Percentiles rank a stretch among this genome's conserved stretches.
These are phyloP conservation scores for Ceratocystis eucalypticola DNA, from an alignment of 2,329 filamentous ascomycete genomes.

Conservation along the genomic window DNA sequence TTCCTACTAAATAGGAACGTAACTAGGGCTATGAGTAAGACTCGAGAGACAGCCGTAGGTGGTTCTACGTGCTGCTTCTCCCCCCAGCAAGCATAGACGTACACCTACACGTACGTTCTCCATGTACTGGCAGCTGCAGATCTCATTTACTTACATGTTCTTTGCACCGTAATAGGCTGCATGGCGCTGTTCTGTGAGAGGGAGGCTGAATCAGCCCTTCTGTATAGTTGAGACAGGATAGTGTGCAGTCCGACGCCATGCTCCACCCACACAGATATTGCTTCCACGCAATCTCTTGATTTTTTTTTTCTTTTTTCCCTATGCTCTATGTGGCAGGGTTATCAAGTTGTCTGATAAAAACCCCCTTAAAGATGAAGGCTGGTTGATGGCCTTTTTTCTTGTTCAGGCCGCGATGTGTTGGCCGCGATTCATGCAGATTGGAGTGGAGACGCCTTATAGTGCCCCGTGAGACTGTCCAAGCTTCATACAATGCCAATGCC, in stretches of 20 bases:
- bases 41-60: neutral
- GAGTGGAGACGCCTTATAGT: neutral
- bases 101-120: neutral
- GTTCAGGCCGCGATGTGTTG: conserved; percentile 2
- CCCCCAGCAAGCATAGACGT: neutral
- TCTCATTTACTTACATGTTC: neutral
- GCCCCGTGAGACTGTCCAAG: conserved; percentile 1
- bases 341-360: neutral
- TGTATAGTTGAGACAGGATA: neutral
- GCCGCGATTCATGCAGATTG: neutral
- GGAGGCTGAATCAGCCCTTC: neutral
- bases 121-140: neutral
- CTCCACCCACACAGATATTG: neutral
- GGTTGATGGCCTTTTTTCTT: neutral
- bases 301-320: neutral
- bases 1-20: neutral
- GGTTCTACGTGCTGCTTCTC: neutral
- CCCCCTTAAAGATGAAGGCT: neutral
- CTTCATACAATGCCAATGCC: neutral
- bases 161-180: neutral
- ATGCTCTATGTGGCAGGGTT: neutral
- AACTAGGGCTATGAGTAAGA: neutral
- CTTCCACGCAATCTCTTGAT: neutral
- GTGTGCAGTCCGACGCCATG: neutral
- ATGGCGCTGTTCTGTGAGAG: neutral